A percentile compares a stretch with the other conserved stretches of the same genome.
These are phyloP conservation scores for Acanthamoeba triangularis DNA, from an alignment of 208 protist genomes.

Conservation along the genomic window DNA sequence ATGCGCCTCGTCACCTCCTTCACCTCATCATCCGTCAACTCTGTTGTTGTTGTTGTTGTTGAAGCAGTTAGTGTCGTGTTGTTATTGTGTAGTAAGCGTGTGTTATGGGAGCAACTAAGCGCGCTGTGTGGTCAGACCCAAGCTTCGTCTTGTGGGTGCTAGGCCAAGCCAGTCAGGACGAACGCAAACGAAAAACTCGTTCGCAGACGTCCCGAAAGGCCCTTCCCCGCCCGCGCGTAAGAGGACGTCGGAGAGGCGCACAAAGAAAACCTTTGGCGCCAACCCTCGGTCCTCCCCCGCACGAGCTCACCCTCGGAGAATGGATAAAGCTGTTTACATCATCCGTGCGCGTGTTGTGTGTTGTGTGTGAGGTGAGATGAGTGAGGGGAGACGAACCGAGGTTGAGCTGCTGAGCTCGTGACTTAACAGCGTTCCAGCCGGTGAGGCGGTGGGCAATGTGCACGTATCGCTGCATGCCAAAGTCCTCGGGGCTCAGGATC, in stretches of 20 bases:
- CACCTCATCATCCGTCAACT: conserved; percentile 70
- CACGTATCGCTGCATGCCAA: conserved; percentile 87
- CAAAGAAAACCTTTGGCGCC: conserved; percentile 60
- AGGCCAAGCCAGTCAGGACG: conserved; percentile 6
- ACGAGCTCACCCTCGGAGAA: conserved; percentile 55
- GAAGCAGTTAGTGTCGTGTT: neutral
- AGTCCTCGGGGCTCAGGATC: conserved; percentile 89
- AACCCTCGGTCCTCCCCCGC: conserved; percentile 9
- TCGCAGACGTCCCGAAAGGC: neutral
- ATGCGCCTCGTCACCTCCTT: conserved; percentile 76
- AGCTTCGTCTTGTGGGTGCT: conserved; percentile 59
- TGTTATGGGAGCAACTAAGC: neutral
- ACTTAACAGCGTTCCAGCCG: conserved; percentile 78
- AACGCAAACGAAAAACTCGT: conserved; percentile 50
- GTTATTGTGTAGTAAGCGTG: too few relatives aligned
- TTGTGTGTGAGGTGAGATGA: too few relatives aligned
- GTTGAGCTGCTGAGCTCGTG: conserved; percentile 70
- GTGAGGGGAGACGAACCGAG: neutral
- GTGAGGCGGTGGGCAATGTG: conserved; percentile 86
- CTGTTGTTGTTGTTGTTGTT: neutral
- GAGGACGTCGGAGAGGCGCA: neutral
- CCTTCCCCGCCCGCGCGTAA: neutral
- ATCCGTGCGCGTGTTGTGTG: conserved; percentile 8
- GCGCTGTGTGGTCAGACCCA: conserved; percentile 22
- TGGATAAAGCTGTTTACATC: conserved; percentile 65